Base-by-base conservation (phyloP, 257 asterid genomes). In the Przewalskia tangutica region DNA sequence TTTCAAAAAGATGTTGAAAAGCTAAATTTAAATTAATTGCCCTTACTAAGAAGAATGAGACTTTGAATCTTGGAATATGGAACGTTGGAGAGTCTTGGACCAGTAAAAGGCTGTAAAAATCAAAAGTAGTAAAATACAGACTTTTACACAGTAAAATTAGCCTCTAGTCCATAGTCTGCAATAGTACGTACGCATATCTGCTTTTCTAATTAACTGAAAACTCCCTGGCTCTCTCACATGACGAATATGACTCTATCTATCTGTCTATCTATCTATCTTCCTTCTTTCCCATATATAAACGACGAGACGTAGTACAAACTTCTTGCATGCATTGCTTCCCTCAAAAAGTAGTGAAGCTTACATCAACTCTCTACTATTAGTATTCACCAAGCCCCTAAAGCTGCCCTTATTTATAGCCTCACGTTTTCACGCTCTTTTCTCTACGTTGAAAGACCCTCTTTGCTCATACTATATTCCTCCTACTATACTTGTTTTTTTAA, bases 331-430 rank as follows among this genome's bases (percentile, higher is more conserved):
- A 23, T 20, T 42, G 55, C 46, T 36, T 0, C 3, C 50, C 71
- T 23, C 67, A 34, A 67, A 83, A 81, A 48, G 58, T 11, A 18
- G 42, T 32, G 73, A 23, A 65, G 68, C 63, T 40, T 32, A 82
- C 76, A 79, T 48, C 70, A 83, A 46, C 75, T 11, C 77, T 53
- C 77, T 71, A 20, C 54, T 71, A 27, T n/a, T n/a, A n/a, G n/a
- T n/a, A n/a, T 71, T 71, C 36, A 16, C 42, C 48, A 65, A 65
- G 2, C 71, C 18, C 44, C n/a, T 27, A 63, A 63, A 63, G 71
- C 71, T 64, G 71, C 11, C 46, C 46, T 64, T 64, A 32, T 34
- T 64, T 13, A 64, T 32, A 12, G 20, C 46, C 71, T 65, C 75
- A 84, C 58, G 38, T 59, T 48, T 65, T 23, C 46, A 17, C 14